Conservation (phyloP, 2,329 filamentous ascomycete genomes). For the Byssochlamys sp. region DNA sequence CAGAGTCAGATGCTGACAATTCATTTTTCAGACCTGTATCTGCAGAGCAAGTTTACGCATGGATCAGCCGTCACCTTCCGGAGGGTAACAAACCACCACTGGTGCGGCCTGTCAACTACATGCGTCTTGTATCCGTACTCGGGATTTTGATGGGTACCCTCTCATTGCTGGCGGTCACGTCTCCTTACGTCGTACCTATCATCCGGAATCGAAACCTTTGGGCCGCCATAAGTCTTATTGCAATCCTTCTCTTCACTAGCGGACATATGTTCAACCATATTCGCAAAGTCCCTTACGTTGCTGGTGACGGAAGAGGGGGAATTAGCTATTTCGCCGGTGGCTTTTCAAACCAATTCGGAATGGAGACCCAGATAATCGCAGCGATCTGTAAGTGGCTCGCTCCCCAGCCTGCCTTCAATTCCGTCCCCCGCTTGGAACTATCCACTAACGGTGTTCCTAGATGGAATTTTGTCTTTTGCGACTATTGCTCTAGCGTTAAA, state of each 20-base stretch:
- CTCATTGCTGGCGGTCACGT: constrained; percentile 61
- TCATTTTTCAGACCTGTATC: constrained; percentile 49
- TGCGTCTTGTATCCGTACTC: constrained; percentile 58
- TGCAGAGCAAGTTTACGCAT: constrained; percentile 69
- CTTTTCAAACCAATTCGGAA: constrained; percentile 85
- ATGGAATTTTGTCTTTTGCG: constrained; percentile 75
- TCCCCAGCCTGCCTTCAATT: background rate
- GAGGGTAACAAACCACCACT: constrained; percentile 67
- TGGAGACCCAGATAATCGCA: constrained; percentile 92
- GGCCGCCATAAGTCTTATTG: constrained; percentile 80
- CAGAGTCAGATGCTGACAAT: background rate
- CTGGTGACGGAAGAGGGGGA: constrained; percentile 72
- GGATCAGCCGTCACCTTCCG: constrained; percentile 71
- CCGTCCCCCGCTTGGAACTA: background rate
- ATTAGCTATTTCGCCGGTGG: constrained; percentile 83
- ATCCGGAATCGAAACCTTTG: constrained; percentile 86
- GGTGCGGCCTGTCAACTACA: constrained; percentile 76
- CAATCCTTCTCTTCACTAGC: constrained; percentile 83
- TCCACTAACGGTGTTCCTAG: constrained; percentile 32
- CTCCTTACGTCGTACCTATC: constrained; percentile 69
- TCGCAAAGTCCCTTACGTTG: constrained; percentile 85
- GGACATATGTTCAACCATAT: constrained; percentile 99
- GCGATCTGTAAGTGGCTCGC: constrained; percentile 66
- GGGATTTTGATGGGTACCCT: constrained; percentile 60
- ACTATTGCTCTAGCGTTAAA: constrained; percentile 85